Evolutionary conservation across 2,329 filamentous ascomycete genomes (phyloP).

Genomic region (Aspergillus bombycis): DNA sequence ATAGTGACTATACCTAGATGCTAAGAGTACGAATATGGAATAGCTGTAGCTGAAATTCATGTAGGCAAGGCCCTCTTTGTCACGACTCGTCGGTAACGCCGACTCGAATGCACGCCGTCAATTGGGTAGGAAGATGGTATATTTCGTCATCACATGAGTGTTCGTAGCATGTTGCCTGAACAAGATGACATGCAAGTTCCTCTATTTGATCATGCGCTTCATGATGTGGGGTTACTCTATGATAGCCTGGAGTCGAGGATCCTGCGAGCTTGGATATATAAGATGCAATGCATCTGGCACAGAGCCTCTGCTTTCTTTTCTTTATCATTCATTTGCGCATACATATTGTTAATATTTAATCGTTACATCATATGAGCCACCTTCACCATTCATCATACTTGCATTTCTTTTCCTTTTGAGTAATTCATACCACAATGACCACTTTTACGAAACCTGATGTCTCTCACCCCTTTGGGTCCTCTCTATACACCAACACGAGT

Average conservation of each 20-base stretch:
- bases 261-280: neutral
- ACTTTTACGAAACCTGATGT: slow-evolving; percentile 22
- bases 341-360: neutral
- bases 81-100: neutral
- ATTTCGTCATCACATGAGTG: neutral
- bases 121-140: neutral
- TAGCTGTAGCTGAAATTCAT: no score
- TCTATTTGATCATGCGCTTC: neutral
- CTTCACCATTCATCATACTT: fast-evolving
- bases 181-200: neutral
- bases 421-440: slow-evolving; percentile 12
- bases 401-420: neutral
- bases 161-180: neutral
- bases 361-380: fast-evolving
- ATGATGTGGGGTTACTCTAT: neutral
- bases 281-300: neutral
- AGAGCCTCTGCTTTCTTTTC: neutral
- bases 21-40: no score
- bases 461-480: slow-evolving; percentile 17
- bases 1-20: no score
- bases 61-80: neutral
- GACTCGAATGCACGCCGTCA: neutral
- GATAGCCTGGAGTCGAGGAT: neutral
- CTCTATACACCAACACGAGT: slow-evolving; percentile 7
- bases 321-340: neutral